Conservation (phyloP, 768 basidiomycete species). For the Mrakia blollopis region DNA sequence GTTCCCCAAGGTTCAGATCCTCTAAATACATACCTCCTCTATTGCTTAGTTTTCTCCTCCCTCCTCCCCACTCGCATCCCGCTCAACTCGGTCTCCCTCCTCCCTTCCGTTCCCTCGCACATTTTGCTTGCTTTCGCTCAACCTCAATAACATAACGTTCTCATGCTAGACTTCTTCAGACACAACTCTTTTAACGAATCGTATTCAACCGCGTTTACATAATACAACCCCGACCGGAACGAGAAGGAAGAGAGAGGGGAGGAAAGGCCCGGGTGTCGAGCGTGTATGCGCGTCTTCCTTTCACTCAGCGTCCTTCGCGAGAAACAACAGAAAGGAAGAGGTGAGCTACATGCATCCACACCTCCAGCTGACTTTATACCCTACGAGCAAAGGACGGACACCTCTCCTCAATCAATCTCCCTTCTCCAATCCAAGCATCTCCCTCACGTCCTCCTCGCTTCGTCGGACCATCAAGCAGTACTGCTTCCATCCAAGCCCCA, state of each 20-base stretch:
- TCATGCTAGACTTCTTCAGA: background rate
- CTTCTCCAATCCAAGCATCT: background rate
- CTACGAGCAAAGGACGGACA: no score
- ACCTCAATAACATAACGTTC: background rate
- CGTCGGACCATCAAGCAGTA: background rate
- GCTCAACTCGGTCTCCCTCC: conserved; percentile 18
- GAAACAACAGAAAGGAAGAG: no score
- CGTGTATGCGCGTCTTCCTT: no score
- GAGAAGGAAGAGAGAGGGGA: background rate
- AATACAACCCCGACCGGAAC: background rate
- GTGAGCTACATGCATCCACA: no score
- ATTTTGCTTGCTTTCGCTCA: background rate
- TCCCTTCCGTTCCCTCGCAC: background rate
- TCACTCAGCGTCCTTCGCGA: no score
- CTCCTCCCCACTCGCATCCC: background rate
- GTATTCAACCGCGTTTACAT: conserved; percentile 8
- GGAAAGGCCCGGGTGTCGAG: background rate
- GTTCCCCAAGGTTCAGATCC: conserved; percentile 52
- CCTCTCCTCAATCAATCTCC: no score
- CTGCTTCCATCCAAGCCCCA: background rate
- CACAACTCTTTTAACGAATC: background rate
- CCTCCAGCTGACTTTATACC: no score
- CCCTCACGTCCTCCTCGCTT: conserved; percentile 6
- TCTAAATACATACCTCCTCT: conserved; percentile 18
- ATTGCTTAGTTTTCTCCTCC: background rate